Evolutionary conservation across 2,329 filamentous ascomycete genomes (phyloP), one percentile per base, ranked within the genome.

Genomic region (Blastomyces gilchristii): DNA sequence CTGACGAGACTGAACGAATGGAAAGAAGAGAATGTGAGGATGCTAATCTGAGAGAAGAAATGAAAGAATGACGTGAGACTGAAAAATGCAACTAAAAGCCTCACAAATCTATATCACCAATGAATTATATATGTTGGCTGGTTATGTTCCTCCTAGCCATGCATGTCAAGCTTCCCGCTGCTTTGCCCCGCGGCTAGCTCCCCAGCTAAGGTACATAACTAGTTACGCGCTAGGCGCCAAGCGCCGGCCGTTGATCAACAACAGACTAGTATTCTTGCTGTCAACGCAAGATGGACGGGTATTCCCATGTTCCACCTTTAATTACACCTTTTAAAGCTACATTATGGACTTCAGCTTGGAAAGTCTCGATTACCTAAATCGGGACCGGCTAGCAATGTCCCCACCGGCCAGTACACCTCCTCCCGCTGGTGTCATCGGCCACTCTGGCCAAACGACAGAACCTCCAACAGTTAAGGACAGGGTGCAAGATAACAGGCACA

Each of bases 291-390:
- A 41, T 41, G 54, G 37, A 58, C 37, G 22, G 37, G 12, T 12
- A 28, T 58, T 43, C 11, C 37, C 12, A 56, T 43, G 34, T 34
- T 25, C 16, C 5, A 9, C 18, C 34, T 58, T 43, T 58, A 43
- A 43, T 25, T 43, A 12, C 54, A 41, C 12, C 11, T 39, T 25
- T 25, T 16, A 14, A 58, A 7, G 8, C 3, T 43, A 8, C 11
- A 16, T 16, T 14, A 58, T 58, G 54, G 54, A 58, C 22, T 58
- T 58, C 22, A 58, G 54, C 37, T 31, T 58, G 37, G 54, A 58
- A 28, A 58, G 37, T 39, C 54, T 58, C 37, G 54, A 58, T 58
- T 58, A 43, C 16, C 37, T 58, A 28, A 58, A 58, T 58, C 54
- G 54, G 37, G 34, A 28, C 37, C 12, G 11, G 3, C n/a, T 28